Evolutionary conservation across 306 rosid species (phyloP).

Genomic region (Casuarina glauca): DNA sequence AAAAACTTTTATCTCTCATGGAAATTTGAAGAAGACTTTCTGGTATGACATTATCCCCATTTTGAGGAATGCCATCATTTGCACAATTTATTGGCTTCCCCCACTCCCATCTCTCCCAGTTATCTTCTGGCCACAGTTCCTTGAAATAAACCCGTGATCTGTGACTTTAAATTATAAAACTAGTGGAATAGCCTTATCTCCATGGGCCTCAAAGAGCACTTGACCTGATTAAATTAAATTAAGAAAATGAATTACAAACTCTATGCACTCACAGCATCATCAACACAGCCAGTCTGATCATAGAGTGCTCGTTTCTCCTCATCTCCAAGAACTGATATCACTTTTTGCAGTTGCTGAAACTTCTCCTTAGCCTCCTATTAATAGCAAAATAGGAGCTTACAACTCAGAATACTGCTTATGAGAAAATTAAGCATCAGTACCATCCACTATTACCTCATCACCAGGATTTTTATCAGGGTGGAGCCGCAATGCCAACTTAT

Average conservation of each 20-base stretch:
- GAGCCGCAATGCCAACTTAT: conserved; percentile 83
- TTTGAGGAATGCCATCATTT: neutral
- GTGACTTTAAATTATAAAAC: neutral
- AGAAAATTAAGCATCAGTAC: neutral
- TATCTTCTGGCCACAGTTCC: neutral
- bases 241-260: neutral
- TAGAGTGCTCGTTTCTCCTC: conserved; percentile 80
- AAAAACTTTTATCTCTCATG: neutral
- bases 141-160: neutral
- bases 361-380: conserved; percentile 84
- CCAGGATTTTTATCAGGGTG: conserved; percentile 95
- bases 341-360: conserved; percentile 87
- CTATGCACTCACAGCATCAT: conserved; percentile 65
- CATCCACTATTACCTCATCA: conserved; percentile 56
- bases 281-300: conserved; percentile 87
- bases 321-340: conserved; percentile 89
- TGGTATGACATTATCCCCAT: neutral
- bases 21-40: neutral
- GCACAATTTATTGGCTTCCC: neutral
- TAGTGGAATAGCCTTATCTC: neutral
- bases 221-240: neutral
- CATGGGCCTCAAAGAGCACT: neutral
- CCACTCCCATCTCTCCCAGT: too few species aligned
- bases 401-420: conserved; percentile 2
- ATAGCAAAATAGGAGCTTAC: conserved; percentile 13